Percentiles rank a stretch among this genome's conserved stretches.
Conservation (phyloP, 805 yeast genomes). For the Saccharomycopsis sp. region DNA sequence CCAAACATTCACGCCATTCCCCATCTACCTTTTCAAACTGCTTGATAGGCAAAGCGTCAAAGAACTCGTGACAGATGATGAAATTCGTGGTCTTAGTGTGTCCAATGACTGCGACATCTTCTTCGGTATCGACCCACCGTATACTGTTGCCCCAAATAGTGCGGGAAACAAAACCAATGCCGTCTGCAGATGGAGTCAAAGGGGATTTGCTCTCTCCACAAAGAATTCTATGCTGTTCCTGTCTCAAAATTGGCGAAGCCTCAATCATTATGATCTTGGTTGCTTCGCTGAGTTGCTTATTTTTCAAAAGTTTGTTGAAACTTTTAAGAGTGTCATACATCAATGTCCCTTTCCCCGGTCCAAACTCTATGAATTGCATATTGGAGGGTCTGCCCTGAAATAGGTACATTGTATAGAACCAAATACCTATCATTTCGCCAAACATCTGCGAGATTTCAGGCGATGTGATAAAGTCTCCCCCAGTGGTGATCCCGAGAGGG, state of each 20-base stretch:
- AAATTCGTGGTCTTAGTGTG: conserved; percentile 41
- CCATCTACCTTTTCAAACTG: conserved; percentile 52
- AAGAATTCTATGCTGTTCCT: conserved; percentile 45
- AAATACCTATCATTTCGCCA: conserved; percentile 78
- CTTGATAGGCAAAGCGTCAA: conserved; percentile 78
- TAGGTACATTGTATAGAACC: conserved; percentile 56
- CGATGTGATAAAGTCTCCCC: conserved; percentile 77
- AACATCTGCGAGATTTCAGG: conserved; percentile 85
- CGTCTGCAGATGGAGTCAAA: conserved; percentile 28
- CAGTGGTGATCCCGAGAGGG: conserved; percentile 47
- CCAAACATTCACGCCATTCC: conserved; percentile 77
- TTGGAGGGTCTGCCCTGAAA: conserved; percentile 45
- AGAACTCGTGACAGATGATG: conserved; percentile 78
- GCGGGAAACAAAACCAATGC: conserved; percentile 31
- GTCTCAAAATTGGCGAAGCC: conserved; percentile 59
- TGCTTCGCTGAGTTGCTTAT: not conserved
- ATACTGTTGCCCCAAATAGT: conserved; percentile 49
- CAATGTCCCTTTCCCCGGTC: conserved; percentile 81
- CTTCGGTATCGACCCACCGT: conserved; percentile 55
- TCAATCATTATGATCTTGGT: conserved; percentile 52
- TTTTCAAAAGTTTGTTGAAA: conserved; percentile 35
- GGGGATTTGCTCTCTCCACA: conserved; percentile 31
- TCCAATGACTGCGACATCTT: conserved; percentile 32
- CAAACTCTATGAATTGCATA: conserved; percentile 63
- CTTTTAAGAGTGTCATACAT: conserved; percentile 55